These are phyloP conservation scores for Colletotrichum lentis DNA, from an alignment of 2,329 filamentous ascomycete species.

Conservation along the genomic window DNA sequence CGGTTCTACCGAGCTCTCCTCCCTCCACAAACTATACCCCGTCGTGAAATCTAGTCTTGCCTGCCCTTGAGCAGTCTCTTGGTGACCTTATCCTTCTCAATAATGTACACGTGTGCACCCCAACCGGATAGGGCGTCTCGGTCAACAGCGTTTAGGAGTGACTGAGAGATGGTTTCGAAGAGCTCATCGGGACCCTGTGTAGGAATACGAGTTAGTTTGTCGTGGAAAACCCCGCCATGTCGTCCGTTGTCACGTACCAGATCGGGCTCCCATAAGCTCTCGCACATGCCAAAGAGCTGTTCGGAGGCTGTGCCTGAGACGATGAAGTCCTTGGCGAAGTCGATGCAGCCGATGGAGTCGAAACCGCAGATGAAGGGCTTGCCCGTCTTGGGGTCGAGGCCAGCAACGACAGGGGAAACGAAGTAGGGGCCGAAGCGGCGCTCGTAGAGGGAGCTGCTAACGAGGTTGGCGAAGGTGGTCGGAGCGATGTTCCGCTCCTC, in stretches of 20 bases:
- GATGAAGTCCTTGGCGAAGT: constrained; percentile 99
- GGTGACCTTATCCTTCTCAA: constrained; percentile 99
- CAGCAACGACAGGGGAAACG: constrained; percentile 91
- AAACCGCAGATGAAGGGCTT: constrained; percentile 99
- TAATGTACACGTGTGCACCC: constrained; percentile 99
- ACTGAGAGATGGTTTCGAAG: constrained; percentile 98
- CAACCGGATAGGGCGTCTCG: constrained; percentile 96
- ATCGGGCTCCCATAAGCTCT: constrained; percentile 97
- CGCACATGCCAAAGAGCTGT: constrained; percentile 98
- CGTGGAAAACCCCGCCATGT: not conserved
- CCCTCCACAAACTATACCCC: constrained; percentile 3
- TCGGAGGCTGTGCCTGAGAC: constrained; percentile 95
- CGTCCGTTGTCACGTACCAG: constrained; percentile 67
- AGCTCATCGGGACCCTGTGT: constrained; percentile 85
- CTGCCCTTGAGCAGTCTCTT: constrained; percentile 98
- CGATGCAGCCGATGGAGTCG: constrained; percentile 98
- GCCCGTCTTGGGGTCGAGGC: constrained; percentile 91
- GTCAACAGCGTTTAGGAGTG: constrained; percentile 93
- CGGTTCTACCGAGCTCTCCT: constrained; percentile 31
- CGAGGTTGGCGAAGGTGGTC: constrained; percentile 94
- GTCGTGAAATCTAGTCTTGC: constrained; percentile 73
- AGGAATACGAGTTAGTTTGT: constrained; percentile 39
- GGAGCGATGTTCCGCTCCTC: constrained; percentile 97
- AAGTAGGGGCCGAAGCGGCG: constrained; percentile 96
- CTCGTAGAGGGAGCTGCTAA: constrained; percentile 92